A percentile compares a stretch with the other conserved stretches of the same genome.
phyloP scores from a whole-genome alignment of 306 rosid species.

The Quercus agrifolia region DNA sequence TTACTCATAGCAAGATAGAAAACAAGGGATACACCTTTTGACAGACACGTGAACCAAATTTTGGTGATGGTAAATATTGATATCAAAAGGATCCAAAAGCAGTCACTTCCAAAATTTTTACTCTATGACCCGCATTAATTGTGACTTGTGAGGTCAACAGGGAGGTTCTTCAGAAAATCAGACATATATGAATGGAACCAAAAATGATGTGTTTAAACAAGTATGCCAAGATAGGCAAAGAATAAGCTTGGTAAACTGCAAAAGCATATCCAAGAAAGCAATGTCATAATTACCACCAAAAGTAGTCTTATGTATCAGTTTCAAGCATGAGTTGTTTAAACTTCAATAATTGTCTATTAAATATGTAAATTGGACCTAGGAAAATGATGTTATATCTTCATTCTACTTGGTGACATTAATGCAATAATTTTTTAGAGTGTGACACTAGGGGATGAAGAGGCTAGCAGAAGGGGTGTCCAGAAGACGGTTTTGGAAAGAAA shows the following conservation, averaged over 20 bases:
- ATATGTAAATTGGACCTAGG: background rate
- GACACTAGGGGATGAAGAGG: constrained; percentile 97
- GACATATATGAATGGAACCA: background rate
- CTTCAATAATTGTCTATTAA: background rate
- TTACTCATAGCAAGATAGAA: background rate
- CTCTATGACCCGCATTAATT: background rate
- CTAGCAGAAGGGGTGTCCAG: constrained; percentile 87
- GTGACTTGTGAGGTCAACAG: background rate
- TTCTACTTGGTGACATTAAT: constrained; percentile 24
- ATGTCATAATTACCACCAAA: background rate
- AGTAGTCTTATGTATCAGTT: background rate
- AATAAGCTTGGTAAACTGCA: background rate
- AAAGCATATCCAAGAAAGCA: background rate
- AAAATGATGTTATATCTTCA: constrained; percentile 14
- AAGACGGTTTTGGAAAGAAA: constrained; percentile 95
- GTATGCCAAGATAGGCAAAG: background rate
- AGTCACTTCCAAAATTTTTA: background rate
- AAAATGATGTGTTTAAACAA: background rate
- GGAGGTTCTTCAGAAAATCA: background rate
- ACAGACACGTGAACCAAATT: background rate
- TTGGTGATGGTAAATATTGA: background rate
- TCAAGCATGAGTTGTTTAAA: background rate
- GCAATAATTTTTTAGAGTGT: constrained; percentile 62
- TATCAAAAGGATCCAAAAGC: background rate
- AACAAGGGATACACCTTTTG: background rate